These are phyloP conservation scores for Leishmania tarentolae DNA, from an alignment of 208 protist species.

Conservation along the genomic window DNA sequence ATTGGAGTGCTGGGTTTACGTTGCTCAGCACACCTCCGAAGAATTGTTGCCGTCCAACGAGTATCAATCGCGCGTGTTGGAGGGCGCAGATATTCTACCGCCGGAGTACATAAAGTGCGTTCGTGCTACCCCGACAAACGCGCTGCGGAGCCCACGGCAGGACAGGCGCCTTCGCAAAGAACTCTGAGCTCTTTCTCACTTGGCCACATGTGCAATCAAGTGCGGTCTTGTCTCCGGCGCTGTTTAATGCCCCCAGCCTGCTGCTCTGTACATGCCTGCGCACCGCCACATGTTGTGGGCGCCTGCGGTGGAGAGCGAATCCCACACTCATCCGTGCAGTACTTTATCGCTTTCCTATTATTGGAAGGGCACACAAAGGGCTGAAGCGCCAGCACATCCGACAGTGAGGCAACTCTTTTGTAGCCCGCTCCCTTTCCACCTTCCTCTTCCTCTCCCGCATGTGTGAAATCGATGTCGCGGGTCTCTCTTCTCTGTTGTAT, in stretches of 20 bases:
- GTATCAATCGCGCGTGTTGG: constrained; percentile 51
- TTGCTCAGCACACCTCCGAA: constrained; percentile 43
- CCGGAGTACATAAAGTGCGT: constrained; percentile 47
- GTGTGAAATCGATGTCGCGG: too few species aligned
- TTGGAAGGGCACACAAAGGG: background rate
- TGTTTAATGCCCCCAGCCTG: background rate
- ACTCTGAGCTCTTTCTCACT: constrained; percentile 14
- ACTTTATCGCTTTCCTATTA: background rate
- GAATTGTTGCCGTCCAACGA: constrained; percentile 44
- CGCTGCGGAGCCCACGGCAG: constrained; percentile 48
- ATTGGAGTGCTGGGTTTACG: constrained; percentile 46
- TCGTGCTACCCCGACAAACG: constrained; percentile 33
- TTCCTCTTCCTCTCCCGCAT: background rate
- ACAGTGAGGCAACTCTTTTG: background rate
- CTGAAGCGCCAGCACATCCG: background rate
- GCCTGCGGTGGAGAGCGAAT: too few species aligned
- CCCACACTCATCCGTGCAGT: too few species aligned
- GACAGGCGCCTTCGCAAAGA: constrained; percentile 45
- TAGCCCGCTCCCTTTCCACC: background rate
- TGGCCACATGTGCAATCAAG: background rate
- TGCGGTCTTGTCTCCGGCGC: background rate
- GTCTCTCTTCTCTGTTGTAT: too few species aligned
- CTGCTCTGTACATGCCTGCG: background rate
- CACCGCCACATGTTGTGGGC: too few species aligned
- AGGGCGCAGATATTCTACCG: constrained; percentile 47